These are phyloP conservation scores for Eremochloa ophiuroides DNA, from an alignment of 176 grass and related monocot genomes.

Conservation along the genomic window DNA sequence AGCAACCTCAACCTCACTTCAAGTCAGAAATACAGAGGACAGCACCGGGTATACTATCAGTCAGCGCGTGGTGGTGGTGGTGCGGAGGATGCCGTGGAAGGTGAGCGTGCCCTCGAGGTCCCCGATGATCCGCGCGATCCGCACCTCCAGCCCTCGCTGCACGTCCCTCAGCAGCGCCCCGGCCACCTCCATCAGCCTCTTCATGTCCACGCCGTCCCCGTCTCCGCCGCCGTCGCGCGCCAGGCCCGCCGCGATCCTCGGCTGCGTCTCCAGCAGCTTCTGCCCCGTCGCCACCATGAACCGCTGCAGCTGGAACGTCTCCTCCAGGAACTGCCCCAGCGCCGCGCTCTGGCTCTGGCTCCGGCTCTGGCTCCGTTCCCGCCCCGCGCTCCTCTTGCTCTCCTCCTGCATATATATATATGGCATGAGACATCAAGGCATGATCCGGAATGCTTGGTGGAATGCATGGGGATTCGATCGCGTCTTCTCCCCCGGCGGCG, in stretches of 20 bases:
- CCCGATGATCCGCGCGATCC: slow-evolving; percentile 71
- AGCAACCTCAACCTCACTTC: too few relatives aligned
- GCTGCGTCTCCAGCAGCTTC: slow-evolving; percentile 78
- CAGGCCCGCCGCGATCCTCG: slow-evolving; percentile 44
- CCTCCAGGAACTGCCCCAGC: slow-evolving; percentile 56
- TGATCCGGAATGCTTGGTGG: neutral
- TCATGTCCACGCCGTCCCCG: slow-evolving; percentile 47
- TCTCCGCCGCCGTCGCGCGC: neutral
- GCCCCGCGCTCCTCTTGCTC: slow-evolving; percentile 39
- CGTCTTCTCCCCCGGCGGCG: neutral
- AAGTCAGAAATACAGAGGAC: too few relatives aligned
- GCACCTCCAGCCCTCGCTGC: slow-evolving; percentile 74
- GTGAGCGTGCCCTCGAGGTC: slow-evolving; percentile 80
- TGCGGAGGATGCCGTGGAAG: slow-evolving; percentile 77
- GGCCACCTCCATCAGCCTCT: slow-evolving; percentile 60
- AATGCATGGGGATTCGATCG: neutral
- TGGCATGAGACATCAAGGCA: neutral
- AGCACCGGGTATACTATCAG: too few relatives aligned
- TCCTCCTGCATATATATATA: slow-evolving; percentile 46
- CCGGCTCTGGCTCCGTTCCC: slow-evolving; percentile 37
- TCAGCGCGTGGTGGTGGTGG: slow-evolving; percentile 28
- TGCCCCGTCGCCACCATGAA: slow-evolving; percentile 80
- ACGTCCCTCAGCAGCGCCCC: slow-evolving; percentile 67
- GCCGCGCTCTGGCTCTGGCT: neutral
- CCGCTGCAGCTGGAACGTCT: slow-evolving; percentile 82